Evolutionary conservation across 495 filamentous ascomycete species (phyloP).

Genomic region (Glarea lozoyensis): DNA sequence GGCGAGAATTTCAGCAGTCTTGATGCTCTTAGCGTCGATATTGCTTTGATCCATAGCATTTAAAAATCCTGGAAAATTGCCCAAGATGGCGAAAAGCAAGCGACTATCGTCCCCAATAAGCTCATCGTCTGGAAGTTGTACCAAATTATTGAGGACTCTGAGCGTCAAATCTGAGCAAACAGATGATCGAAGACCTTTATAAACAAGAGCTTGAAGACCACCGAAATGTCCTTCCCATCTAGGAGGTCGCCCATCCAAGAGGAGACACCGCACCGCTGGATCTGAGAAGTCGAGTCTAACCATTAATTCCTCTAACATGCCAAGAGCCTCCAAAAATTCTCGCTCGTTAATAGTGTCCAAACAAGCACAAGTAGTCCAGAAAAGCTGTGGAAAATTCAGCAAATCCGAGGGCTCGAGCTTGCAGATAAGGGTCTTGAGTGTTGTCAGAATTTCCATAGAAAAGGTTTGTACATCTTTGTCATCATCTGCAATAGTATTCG

Average conservation of each 20-base stretch:
- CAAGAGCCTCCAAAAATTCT: slow-evolving; percentile 84
- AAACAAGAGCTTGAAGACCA: slow-evolving; percentile 74
- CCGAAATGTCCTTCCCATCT: slow-evolving; percentile 89
- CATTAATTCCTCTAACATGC: slow-evolving; percentile 85
- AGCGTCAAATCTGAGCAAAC: slow-evolving; percentile 67
- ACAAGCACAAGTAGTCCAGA: slow-evolving; percentile 96
- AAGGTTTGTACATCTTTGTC: slow-evolving; percentile 88
- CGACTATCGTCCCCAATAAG: slow-evolving; percentile 76
- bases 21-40: slow-evolving; percentile 43
- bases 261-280: slow-evolving; percentile 51
- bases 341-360: slow-evolving; percentile 91
- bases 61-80: slow-evolving; percentile 84
- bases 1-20: slow-evolving; percentile 60
- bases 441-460: slow-evolving; percentile 95
- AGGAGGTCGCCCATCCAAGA: slow-evolving; percentile 69
- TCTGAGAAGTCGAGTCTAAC: slow-evolving; percentile 75
- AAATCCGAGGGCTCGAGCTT: slow-evolving; percentile 74
- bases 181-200: slow-evolving; percentile 89
- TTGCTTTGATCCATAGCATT: slow-evolving; percentile 61
- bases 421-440: slow-evolving; percentile 78
- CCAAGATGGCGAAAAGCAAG: slow-evolving; percentile 73
- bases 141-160: slow-evolving; percentile 66
- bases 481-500: slow-evolving; percentile 92
- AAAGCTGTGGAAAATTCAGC: slow-evolving; percentile 81
- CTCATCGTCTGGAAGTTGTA: slow-evolving; percentile 67